Conservation (phyloP, 257 asterid genomes). For the Solanum sitiens region DNA sequence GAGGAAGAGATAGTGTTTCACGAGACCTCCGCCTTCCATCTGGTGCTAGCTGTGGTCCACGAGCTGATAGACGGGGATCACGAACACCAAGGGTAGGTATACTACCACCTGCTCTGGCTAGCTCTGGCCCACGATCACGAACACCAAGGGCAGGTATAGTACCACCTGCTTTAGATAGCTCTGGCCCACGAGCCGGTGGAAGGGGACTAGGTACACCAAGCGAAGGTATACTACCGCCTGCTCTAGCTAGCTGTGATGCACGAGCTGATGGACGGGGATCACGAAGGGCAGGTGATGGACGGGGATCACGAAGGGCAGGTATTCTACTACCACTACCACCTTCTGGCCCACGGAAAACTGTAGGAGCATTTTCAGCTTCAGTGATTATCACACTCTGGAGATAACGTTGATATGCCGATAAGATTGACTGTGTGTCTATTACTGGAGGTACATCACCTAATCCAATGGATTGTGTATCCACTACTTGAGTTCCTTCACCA, state of each 20-base stretch:
- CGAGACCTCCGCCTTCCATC: slow-evolving; percentile 26
- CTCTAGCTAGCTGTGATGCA: background rate
- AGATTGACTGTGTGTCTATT: slow-evolving; percentile 23
- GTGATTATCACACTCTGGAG: slow-evolving; percentile 32
- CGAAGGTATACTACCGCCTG: no score
- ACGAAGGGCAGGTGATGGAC: no score
- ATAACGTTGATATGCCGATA: slow-evolving; percentile 45
- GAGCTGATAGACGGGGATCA: no score
- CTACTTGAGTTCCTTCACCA: slow-evolving; percentile 14
- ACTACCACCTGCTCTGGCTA: background rate
- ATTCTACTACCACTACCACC: no score
- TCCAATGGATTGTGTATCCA: slow-evolving; percentile 18
- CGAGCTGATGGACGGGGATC: no score
- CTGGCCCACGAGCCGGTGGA: background rate
- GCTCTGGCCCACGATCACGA: background rate
- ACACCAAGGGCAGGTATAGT: no score
- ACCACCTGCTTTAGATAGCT: no score
- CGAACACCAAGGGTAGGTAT: no score
- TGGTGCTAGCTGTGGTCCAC: slow-evolving; percentile 9
- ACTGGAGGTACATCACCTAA: slow-evolving; percentile 12
- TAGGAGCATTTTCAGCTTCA: background rate
- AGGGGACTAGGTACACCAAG: no score
- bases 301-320: no score
- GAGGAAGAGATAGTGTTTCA: slow-evolving; percentile 36
- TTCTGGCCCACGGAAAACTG: no score